Percentiles rank a stretch among this genome's conserved stretches.
Conservation (phyloP, 1,284 basidiomycete genomes). For the Malassezia sympodialis region DNA sequence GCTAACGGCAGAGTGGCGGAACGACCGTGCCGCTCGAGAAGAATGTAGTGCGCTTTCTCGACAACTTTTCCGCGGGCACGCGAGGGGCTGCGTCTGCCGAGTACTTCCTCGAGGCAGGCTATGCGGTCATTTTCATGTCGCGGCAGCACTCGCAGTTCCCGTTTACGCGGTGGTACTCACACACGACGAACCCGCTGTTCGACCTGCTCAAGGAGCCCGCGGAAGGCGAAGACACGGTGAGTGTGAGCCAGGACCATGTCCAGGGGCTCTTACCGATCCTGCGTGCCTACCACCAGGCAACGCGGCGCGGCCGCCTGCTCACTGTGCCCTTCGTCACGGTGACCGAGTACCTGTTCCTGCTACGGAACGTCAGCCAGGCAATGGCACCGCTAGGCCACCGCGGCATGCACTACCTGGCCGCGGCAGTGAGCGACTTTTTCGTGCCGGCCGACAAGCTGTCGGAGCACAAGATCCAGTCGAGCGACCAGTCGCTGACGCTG, state of each 20-base stretch:
- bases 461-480: conserved; percentile 95
- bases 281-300: conserved; percentile 68
- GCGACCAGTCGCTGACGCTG: conserved; percentile 70
- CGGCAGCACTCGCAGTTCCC: conserved; percentile 92
- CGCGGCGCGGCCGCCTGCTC: conserved; percentile 63
- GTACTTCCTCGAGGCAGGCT: conserved; percentile 81
- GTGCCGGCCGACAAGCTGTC: conserved; percentile 82
- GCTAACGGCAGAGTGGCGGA: conserved; percentile 30
- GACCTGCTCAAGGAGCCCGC: conserved; percentile 69
- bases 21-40: conserved; percentile 45
- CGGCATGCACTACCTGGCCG: conserved; percentile 90
- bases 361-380: conserved; percentile 63
- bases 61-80: conserved; percentile 97
- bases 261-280: conserved; percentile 63
- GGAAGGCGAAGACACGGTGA: conserved; percentile 51
- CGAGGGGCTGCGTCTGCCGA: conserved; percentile 94
- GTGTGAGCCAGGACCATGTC: conserved; percentile 60
- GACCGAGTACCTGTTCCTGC: conserved; percentile 88
- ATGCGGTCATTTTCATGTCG: conserved; percentile 97
- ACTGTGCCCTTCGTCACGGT: conserved; percentile 86
- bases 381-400: conserved; percentile 60
- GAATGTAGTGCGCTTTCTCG: conserved; percentile 72
- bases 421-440: conserved; percentile 96
- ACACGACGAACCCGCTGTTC: conserved; percentile 93
- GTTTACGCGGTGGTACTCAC: conserved; percentile 91